These are phyloP conservation scores for Penicillium canariense DNA, from an alignment of 495 filamentous ascomycete genomes.

Conservation along the genomic window DNA sequence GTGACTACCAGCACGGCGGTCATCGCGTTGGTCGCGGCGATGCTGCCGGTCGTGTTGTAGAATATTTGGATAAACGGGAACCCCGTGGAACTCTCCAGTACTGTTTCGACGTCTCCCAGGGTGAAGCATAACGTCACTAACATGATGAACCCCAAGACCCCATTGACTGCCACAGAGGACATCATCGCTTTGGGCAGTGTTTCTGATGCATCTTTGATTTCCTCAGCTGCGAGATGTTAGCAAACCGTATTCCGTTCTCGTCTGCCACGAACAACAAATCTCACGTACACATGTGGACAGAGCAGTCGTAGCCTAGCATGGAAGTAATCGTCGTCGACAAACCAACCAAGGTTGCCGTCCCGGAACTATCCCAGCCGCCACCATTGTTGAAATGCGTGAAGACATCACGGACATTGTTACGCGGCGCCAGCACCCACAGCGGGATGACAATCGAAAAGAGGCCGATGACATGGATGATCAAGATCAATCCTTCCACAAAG, in stretches of 20 bases:
- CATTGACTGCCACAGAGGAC: slow-evolving; percentile 48
- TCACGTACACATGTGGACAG: slow-evolving; percentile 20
- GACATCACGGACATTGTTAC: slow-evolving; percentile 43
- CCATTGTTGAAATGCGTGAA: slow-evolving; percentile 54
- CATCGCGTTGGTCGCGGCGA: slow-evolving; percentile 48
- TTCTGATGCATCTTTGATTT: slow-evolving; percentile 54
- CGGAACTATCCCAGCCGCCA: slow-evolving; percentile 54
- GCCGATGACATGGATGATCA: slow-evolving; percentile 60
- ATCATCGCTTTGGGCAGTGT: slow-evolving; percentile 57
- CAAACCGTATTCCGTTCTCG: background rate
- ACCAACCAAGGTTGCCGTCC: slow-evolving; percentile 54
- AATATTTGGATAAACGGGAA: slow-evolving; percentile 57
- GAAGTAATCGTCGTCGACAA: slow-evolving; percentile 50
- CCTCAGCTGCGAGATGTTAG: slow-evolving; percentile 43
- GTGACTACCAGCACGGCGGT: slow-evolving; percentile 51
- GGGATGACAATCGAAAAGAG: slow-evolving; percentile 63
- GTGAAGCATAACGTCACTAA: slow-evolving; percentile 53
- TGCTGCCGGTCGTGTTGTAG: slow-evolving; percentile 45
- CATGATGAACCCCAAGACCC: slow-evolving; percentile 47
- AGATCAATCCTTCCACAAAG: slow-evolving; percentile 53
- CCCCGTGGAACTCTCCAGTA: slow-evolving; percentile 38
- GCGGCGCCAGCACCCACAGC: slow-evolving; percentile 52
- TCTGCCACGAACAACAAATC: too few species aligned
- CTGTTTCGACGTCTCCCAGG: slow-evolving; percentile 46
- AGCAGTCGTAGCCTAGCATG: slow-evolving; percentile 56